Base-by-base conservation (phyloP, 1,284 basidiomycete genomes). In the Athelia sp. region DNA sequence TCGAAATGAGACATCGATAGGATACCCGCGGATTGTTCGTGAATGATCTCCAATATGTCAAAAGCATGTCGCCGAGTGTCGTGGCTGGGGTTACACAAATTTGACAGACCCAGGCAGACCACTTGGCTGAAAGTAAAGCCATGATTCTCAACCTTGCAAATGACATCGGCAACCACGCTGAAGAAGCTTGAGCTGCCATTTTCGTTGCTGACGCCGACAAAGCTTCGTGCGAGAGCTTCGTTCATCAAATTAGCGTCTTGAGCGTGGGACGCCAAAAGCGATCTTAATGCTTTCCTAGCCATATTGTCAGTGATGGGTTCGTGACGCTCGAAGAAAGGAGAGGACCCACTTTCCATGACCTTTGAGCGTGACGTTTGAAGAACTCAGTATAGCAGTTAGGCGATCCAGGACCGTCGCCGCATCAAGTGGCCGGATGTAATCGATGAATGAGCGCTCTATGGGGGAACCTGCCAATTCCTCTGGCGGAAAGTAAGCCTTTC, bases 31-130 rank as follows among this genome's bases (percentile, higher is more conserved):
- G 74, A 72, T 60, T 84, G 82, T 38, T 82, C 78, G 53, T 90
- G 84, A 42, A 87, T 76, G 17, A 79, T 77, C 56, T 90, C 84
- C n/a, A 95, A 72, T 52, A 92, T 79, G 52, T 82, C 76, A 63
- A 95, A 88, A 1, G 94, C 88, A 44, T 80, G 79, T n/a, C 79
- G 76, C 4, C 94, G 84, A 40, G 88, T 82, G 24, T 76, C 72
- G 2, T 76, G 59, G 26, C 82, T 75, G 2, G 83, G 80, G 63
- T 96, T 90, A 31, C 90, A 89, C 2, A 98, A 77, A 63, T 96
- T 96, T 18, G 90, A 84, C 10, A 97, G 70, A 0, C 87, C 89
- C 3, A 96, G 74, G 58, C 87, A 94, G n/a, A 84, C 77, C 10
- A 84, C 73, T 60, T 96, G 91, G 24, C 81, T 74, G 58, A 91